Evolutionary conservation across 768 basidiomycete species (phyloP).

Genomic region (Dacryopinax primogenitus): DNA sequence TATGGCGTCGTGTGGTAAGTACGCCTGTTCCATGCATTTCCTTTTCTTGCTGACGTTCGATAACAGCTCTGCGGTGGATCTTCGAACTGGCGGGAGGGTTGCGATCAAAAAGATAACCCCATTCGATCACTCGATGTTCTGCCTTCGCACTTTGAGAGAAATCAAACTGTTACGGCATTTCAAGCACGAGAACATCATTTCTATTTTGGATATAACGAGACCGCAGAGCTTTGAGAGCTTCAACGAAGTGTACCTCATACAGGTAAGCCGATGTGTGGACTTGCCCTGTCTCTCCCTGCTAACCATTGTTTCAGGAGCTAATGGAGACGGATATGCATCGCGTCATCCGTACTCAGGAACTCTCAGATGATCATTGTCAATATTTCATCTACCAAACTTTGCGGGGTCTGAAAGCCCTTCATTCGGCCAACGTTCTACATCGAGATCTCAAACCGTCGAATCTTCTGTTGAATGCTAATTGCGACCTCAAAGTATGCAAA

Average conservation of each 20-base stretch:
- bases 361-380: conserved; percentile 90
- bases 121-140: conserved; percentile 94
- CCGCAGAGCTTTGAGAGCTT: conserved; percentile 68
- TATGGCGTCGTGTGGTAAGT: conserved; percentile 78
- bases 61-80: conserved; percentile 63
- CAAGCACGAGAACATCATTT: conserved; percentile 55
- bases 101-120: conserved; percentile 95
- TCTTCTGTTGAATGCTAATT: conserved; percentile 32
- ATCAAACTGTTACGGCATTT: conserved; percentile 52
- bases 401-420: conserved; percentile 87
- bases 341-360: conserved; percentile 86
- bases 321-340: conserved; percentile 97
- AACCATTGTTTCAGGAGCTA: conserved; percentile 61
- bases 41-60: not conserved
- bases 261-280: conserved; percentile 12
- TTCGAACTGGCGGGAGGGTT: conserved; percentile 77
- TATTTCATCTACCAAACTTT: conserved; percentile 85
- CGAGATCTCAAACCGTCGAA: conserved; percentile 35
- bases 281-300: not conserved
- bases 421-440: conserved; percentile 75
- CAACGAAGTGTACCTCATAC: conserved; percentile 66
- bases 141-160: conserved; percentile 73
- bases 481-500: conserved; percentile 28
- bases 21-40: not conserved
- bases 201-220: conserved; percentile 78